Percentiles rank a stretch among this genome's conserved stretches.
Evolutionary conservation across 306 rosid genomes (phyloP).

Genomic region (Myrica gale): DNA sequence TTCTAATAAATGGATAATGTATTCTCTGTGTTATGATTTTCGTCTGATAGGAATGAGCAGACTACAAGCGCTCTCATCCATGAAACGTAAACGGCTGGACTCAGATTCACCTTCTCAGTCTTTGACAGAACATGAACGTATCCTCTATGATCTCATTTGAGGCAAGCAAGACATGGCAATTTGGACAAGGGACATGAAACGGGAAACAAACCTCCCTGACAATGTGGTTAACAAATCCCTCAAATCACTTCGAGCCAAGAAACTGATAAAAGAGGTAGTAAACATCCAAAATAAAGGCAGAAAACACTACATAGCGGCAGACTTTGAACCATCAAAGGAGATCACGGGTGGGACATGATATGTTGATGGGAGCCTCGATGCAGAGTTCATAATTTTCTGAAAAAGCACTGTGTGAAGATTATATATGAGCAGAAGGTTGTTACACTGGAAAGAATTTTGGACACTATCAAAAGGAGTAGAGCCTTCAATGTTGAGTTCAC

Average conservation of each 20-base stretch:
- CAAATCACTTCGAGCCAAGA: conserved; percentile 51
- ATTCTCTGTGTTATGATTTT: conserved; percentile 1
- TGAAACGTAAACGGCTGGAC: conserved; percentile 56
- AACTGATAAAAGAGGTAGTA: conserved; percentile 61
- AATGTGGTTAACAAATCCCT: conserved; percentile 41
- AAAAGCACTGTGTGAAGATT: conserved; percentile 35
- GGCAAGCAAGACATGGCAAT: conserved; percentile 60
- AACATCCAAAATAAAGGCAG: conserved; percentile 58
- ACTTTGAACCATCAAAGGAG: conserved; percentile 69
- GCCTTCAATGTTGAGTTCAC: conserved; percentile 36
- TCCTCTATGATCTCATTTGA: conserved; percentile 46
- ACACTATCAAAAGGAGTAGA: conserved; percentile 27
- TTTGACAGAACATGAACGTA: conserved; percentile 47
- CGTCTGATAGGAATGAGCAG: conserved; percentile 44
- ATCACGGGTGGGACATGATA: conserved; percentile 76
- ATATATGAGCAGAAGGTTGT: conserved; percentile 47
- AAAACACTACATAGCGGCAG: conserved; percentile 68
- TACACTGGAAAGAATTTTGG: conserved; percentile 47
- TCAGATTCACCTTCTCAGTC: conserved; percentile 25
- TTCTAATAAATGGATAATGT: not conserved
- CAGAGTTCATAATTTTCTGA: conserved; percentile 39
- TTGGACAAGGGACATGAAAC: conserved; percentile 55
- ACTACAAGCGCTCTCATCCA: conserved; percentile 40
- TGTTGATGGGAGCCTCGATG: conserved; percentile 49
- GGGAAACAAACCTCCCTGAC: conserved; percentile 48